phyloP scores from a whole-genome alignment of 2,329 filamentous ascomycete species.

The Saccharata proteae region DNA sequence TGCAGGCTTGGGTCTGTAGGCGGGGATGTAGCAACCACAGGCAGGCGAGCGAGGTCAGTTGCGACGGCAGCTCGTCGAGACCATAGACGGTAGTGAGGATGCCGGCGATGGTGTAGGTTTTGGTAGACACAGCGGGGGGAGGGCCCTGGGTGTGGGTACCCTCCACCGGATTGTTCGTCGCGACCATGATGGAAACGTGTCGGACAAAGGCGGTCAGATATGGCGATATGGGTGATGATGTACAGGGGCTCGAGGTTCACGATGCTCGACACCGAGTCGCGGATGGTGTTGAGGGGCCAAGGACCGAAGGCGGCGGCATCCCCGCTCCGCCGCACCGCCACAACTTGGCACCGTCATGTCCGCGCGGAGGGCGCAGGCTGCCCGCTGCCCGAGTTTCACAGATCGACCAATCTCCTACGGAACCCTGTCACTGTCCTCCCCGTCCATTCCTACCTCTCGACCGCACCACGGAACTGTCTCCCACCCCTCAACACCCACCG shows the following conservation, averaged over 20 bases:
- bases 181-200: conserved; percentile 17
- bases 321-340: conserved; percentile 1
- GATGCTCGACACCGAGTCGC: not conserved
- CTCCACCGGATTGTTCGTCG: conserved; percentile 23
- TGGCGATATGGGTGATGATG: not conserved
- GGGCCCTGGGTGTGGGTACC: conserved; percentile 15
- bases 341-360: not conserved
- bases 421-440: too few relatives aligned
- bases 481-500: too few relatives aligned
- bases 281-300: not conserved
- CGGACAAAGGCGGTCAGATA: too few relatives aligned
- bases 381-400: too few relatives aligned
- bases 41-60: conserved; percentile 50
- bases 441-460: too few relatives aligned
- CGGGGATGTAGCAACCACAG: conserved; percentile 90
- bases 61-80: conserved; percentile 54
- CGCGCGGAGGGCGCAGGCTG: too few relatives aligned
- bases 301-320: not conserved
- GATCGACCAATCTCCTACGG: too few relatives aligned
- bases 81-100: conserved; percentile 73
- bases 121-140: conserved; percentile 43
- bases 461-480: too few relatives aligned
- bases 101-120: conserved; percentile 61
- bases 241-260: not conserved
- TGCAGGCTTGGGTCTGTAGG: conserved; percentile 55